Percentiles rank a stretch among this genome's conserved stretches.
phyloP scores from a whole-genome alignment of 768 basidiomycete species.

The Lactarius akahatsu region DNA sequence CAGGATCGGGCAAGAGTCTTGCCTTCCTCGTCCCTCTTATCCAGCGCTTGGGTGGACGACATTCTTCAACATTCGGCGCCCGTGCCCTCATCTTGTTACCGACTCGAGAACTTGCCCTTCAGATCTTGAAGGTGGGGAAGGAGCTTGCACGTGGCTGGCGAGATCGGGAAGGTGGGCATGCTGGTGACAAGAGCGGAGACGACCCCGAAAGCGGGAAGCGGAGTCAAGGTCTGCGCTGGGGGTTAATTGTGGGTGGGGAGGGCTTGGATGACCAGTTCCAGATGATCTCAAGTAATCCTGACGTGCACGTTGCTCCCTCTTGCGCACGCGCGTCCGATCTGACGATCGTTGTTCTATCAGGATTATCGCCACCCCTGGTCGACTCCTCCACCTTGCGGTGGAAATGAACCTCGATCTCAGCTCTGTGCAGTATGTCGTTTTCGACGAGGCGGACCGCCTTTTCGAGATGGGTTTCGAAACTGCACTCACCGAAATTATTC shows the following conservation, averaged over 20 bases:
- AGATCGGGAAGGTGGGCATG: conserved; percentile 59
- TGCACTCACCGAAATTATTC: conserved; percentile 87
- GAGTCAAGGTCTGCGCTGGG: conserved; percentile 77
- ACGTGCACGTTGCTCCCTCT: conserved; percentile 64
- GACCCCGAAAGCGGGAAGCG: conserved; percentile 54
- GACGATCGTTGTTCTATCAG: conserved; percentile 41
- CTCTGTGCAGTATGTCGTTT: conserved; percentile 85
- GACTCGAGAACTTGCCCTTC: conserved; percentile 90
- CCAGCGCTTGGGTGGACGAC: conserved; percentile 79
- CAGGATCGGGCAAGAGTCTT: conserved; percentile 96
- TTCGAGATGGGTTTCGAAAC: conserved; percentile 98
- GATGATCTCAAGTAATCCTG: conserved; percentile 91
- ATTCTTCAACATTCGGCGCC: conserved; percentile 77
- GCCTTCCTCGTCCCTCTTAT: conserved; percentile 94
- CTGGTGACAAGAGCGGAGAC: conserved; percentile 60
- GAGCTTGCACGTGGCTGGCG: conserved; percentile 85
- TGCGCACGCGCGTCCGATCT: conserved; percentile 12
- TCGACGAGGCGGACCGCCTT: conserved; percentile 97
- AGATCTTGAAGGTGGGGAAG: conserved; percentile 93
- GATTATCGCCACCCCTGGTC: conserved; percentile 96
- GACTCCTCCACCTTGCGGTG: conserved; percentile 91
- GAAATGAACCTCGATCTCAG: conserved; percentile 95
- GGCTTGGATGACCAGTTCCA: conserved; percentile 95
- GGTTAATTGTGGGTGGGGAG: conserved; percentile 94
- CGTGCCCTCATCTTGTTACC: conserved; percentile 88